These are phyloP conservation scores for Citrus inodora DNA, from an alignment of 345 rosid genomes.

Conservation along the genomic window DNA sequence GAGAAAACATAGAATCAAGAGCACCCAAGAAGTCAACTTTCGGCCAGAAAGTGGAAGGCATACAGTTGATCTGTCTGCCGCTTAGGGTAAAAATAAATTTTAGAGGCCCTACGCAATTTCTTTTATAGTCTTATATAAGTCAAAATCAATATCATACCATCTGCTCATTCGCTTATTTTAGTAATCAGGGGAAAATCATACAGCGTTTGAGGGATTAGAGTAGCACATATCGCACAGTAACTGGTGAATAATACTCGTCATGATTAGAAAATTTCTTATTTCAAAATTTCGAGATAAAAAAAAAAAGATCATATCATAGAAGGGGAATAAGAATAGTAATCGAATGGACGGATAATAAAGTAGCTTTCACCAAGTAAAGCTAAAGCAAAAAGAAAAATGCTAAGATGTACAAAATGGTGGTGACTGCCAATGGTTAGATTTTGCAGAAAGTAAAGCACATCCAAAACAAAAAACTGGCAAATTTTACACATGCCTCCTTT, in stretches of 20 bases:
- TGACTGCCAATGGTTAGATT: background rate
- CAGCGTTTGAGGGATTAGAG: no score
- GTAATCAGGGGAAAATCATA: no score
- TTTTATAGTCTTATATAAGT: background rate
- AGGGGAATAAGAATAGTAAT: no score
- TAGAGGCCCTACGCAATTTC: background rate
- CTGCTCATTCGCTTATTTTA: background rate
- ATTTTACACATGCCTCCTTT: background rate
- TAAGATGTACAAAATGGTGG: background rate
- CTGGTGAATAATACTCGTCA: no score
- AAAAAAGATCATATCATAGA: no score
- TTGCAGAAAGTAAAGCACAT: background rate
- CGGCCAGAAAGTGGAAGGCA: background rate
- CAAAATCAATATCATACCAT: no score
- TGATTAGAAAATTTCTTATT: no score
- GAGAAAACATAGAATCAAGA: background rate
- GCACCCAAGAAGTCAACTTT: background rate
- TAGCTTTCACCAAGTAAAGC: no score
- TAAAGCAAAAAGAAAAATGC: background rate
- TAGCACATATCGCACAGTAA: no score
- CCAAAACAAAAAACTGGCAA: background rate
- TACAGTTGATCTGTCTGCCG: background rate
- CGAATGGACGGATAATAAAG: no score
- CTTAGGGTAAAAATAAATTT: background rate
- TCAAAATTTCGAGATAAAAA: no score